Evolutionary conservation across 768 basidiomycete genomes (phyloP), one percentile per base, ranked within the genome.

Genomic region (Tylopilus intermedius): DNA sequence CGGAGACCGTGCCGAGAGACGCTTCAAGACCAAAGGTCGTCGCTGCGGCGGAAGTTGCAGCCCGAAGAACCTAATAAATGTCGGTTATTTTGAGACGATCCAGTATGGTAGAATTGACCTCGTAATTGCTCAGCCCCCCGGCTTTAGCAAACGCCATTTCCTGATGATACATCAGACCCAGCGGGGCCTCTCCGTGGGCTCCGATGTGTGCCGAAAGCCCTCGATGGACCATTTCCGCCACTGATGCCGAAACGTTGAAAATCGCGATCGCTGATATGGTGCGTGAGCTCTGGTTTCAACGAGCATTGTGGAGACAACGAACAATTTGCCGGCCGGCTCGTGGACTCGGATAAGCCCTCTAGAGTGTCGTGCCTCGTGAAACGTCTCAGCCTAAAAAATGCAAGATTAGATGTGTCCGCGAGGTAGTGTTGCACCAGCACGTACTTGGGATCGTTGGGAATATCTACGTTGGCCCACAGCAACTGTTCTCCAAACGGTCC

Each of bases 81-180:
- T 49, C 22, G 40, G 3, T 3, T 13, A 37, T 4, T 39, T 45
- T n/a, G 43, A 18, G 33, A 30, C 7, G 7, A 30, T 24, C 24
- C 24, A 24, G 5, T 5, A 5, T 24, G 24, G 24, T 5, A 24
- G 39, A 21, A 41, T 62, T 7, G 30, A 84, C 86, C 76, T 88
- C 83, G 59, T 86, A 89, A 60, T 84, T 85, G 26, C 70, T 80
- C 57, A 88, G 66, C 3, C 87, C 87, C 21, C 87, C 87, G 13
- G 73, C 70, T 43, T 73, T 71, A 24, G 83, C 73, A 63, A 86
- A 86, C 47, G 71, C 75, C 80, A 88, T 84, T 60, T 89, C 87
- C 18, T 81, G 79, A 54, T 89, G 87, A 58, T 88, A 90, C 70
- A 85, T 86, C n/a, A 83, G 62, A 0, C 87, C 87, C 10, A 86